phyloP scores from a whole-genome alignment of 2,329 filamentous ascomycete genomes.

The Penicillium rolfsii region DNA sequence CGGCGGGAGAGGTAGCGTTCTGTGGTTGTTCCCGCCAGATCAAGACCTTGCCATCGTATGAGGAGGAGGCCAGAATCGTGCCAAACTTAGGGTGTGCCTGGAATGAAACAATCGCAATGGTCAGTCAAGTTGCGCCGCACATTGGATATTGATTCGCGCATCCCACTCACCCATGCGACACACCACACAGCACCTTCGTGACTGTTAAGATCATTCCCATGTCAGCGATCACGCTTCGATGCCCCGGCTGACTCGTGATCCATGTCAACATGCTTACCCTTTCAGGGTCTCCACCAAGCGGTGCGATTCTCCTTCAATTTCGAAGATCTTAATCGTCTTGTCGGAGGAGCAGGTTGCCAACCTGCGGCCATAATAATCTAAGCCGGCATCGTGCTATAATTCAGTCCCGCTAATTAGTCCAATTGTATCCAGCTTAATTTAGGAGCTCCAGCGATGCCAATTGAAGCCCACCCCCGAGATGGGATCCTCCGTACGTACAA shows the following conservation, averaged over 20 bases:
- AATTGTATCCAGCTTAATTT: neutral
- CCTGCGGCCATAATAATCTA: constrained; percentile 97
- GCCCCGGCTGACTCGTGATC: neutral
- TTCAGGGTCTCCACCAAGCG: constrained; percentile 89
- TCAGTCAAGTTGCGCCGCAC: constrained; percentile 18
- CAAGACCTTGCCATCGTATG: constrained; percentile 96
- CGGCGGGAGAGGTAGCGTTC: constrained; percentile 42
- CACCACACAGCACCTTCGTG: constrained; percentile 98
- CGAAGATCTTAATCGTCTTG: constrained; percentile 99
- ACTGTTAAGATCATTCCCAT: constrained; percentile 51
- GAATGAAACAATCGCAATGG: constrained; percentile 5
- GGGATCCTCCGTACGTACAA: constrained; percentile 68
- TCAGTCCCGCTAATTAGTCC: constrained; percentile 10
- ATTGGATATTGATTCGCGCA: neutral
- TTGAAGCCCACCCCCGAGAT: constrained; percentile 11
- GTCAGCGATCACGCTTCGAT: constrained; percentile 14
- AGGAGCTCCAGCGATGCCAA: constrained; percentile 7
- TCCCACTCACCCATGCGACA: constrained; percentile 73
- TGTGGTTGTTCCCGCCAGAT: constrained; percentile 88
- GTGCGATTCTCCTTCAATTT: constrained; percentile 92
- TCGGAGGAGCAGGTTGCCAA: constrained; percentile 97
- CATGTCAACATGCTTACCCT: constrained; percentile 61
- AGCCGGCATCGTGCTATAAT: constrained; percentile 86
- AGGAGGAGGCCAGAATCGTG: constrained; percentile 92
- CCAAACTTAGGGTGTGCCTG: constrained; percentile 94